Base-by-base conservation (phyloP, 352 stramenopile genomes). In the Phytophthora hibernalis region DNA sequence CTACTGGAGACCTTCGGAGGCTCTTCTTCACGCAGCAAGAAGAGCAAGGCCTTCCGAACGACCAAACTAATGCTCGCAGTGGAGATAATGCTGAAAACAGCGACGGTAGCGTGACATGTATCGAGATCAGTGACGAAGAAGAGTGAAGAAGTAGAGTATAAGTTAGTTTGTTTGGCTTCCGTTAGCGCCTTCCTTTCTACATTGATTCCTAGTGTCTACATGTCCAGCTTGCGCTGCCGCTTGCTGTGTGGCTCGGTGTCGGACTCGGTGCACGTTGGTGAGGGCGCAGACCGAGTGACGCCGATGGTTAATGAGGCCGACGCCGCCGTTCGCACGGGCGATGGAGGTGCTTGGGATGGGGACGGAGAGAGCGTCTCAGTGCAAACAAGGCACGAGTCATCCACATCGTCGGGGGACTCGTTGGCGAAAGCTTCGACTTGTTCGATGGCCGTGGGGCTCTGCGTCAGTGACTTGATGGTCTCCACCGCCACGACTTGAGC, bases 11-110 rank as follows among this genome's bases (percentile, higher is more conserved):
- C 24, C 52, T 90, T 26, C 69, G 63, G 2, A 71, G 68, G 47
- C 54, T 90, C n/a, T 89, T 90, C 47, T 76, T 79, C 49, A 79
- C 73, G 15, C 72, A 81, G 26, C 62, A 74, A 43, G 42, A 82
- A 15, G 51, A 61, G 20, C 50, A 62, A 53, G 30, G 24, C 38
- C 16, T 35, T 43, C 47, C 59, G 18, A 49, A 50, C 5, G 38
- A 56, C 28, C 35, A 51, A 28, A 45, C 33, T 54, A 37, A 40
- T 1, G 35, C 13, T 18, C 45, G 30, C 13, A 21, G 24, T 20
- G 30, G 45, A 13, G 54, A 54, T 2, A 48, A 58, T 35, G 47
- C 11, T 44, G 65, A 52, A 8, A 28, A 54, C 2, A 72, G 61
- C 22, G 57, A 72, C 38, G 65, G 54, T 6, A 74, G 54, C 38